Evolutionary conservation across 208 protist genomes (phyloP), one percentile per base, ranked within the genome.

Genomic region (Crithidia brevicula): DNA sequence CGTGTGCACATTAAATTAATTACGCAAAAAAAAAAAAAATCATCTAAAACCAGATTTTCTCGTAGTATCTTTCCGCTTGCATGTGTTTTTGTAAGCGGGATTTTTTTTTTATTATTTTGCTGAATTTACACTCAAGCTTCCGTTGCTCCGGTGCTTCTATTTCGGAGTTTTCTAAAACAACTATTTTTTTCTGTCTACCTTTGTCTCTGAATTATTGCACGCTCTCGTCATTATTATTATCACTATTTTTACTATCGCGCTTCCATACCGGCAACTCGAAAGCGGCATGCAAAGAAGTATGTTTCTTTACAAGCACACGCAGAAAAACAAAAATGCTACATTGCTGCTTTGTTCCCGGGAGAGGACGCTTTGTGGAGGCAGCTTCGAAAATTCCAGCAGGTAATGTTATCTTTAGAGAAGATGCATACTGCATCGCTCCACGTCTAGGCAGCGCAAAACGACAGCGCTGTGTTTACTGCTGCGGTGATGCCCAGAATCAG

Each of bases 371-470:
- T 43, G 69, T 76, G 27, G 71, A 70, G 1, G 79, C 78, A 9
- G 60, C 59, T 22, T 16, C 50, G 4, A 51, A 77, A 16, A 79
- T 83, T 15, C n/a, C 38, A 4, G 72, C 72, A 7, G 67, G 71
- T 13, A 50, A 38, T 16, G 36, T 77, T 4, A 69, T 88, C 28
- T 81, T 75, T 16, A 50, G 47, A 20, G 76, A 85, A 36, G 67
- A 72, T 1, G 75, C 79, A 0, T 81, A 75, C 40, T 60, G 22
- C 38, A 53, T 77, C 18, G 33, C 76, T 5, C 75, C 58, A 20
- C 63, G 52, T 15, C 16, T 82, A n/a, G 59, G 31, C 15, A 46
- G 46, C 11, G 18, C n/a, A 1, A 76, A 73, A 33, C 10, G 22
- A 0, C 53, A 45, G 3, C 34, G 57, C n/a, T 79, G 74, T 20